Evolutionary conservation across 2,329 filamentous ascomycete species (phyloP).

Genomic region (Ampelomyces quisqualis): DNA sequence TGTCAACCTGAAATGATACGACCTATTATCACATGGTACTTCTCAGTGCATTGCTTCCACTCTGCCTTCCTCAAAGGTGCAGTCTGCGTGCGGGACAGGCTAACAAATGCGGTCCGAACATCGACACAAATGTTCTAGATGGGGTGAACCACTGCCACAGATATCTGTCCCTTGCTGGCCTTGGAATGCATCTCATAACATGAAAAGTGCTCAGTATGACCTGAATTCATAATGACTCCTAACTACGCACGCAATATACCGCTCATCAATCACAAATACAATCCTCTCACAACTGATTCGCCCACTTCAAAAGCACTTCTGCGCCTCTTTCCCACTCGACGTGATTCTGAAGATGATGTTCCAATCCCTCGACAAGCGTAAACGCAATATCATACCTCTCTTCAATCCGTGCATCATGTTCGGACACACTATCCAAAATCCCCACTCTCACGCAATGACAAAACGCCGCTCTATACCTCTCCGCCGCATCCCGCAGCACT

Average conservation of each 20-base stretch:
- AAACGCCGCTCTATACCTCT: conserved; percentile 43
- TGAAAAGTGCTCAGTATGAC: no score
- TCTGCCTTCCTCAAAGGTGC: background rate
- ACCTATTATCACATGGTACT: conserved; percentile 2
- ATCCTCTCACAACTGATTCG: conserved; percentile 22
- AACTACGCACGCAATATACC: no score
- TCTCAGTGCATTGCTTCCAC: background rate
- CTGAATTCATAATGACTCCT: no score
- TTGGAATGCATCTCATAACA: no score
- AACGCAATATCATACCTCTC: conserved; percentile 44
- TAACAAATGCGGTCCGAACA: background rate
- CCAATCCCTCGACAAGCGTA: conserved; percentile 48
- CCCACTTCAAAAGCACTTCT: conserved; percentile 49
- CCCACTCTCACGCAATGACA: conserved; percentile 30
- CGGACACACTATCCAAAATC: conserved; percentile 31
- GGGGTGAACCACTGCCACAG: no score
- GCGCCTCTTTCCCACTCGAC: conserved; percentile 52
- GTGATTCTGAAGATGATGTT: conserved; percentile 59
- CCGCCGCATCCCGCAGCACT: conserved; percentile 42
- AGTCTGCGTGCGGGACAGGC: background rate
- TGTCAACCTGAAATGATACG: conserved; percentile 18
- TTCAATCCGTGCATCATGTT: conserved; percentile 5
- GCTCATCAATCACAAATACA: no score
- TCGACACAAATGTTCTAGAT: no score
- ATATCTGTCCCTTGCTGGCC: no score